Evolutionary conservation across 768 basidiomycete genomes (phyloP), one percentile per base, ranked within the genome.

Genomic region (Lanmaoa rubissima): DNA sequence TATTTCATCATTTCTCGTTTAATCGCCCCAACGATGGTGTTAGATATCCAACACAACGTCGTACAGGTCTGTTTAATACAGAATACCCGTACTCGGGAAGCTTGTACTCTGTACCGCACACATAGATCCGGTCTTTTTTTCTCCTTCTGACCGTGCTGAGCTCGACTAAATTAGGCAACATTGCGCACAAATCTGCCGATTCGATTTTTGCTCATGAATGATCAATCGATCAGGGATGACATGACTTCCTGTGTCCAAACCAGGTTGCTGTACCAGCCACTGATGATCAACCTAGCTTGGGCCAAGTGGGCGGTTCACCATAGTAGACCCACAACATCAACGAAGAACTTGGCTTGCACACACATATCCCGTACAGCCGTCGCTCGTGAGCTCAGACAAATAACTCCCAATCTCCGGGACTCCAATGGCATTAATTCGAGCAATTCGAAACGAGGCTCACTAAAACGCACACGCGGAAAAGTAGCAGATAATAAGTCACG

Each of bases 401-500:
- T 5, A 39, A 43, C 42, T 11, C 1, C 41, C 21, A 12, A 40
- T 39, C 32, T 51, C 34, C 28, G 32, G 16, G 19, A 17, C 42
- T 21, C 43, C 35, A 26, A 49, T 49, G 48, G 43, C 42, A 52
- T 54, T 51, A 2, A 47, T 53, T 21, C n/a, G 47, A 28, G 55
- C 5, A 51, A 39, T 39, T 40, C 26, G 51, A 51, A 19, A 52
- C 19, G 24, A 35, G 31, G 21, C 32, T 49, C 39, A 31, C 50
- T 53, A 51, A 39, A 24, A 48, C 32, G 49, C 48, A 58, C 44
- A 48, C 4, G 58, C 11, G 28, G 38, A 52, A 56, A 47, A 40
- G 51, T 26, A 53, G 13, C 38, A 39, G 32, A 48, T 21, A 64
- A 60, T 56, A 67, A 60, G 49, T 60, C 53, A 60, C 45, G 57